Evolutionary conservation across 495 filamentous ascomycete species (phyloP), one percentile per base, ranked within the genome.

Genomic region (Peziza echinospora): DNA sequence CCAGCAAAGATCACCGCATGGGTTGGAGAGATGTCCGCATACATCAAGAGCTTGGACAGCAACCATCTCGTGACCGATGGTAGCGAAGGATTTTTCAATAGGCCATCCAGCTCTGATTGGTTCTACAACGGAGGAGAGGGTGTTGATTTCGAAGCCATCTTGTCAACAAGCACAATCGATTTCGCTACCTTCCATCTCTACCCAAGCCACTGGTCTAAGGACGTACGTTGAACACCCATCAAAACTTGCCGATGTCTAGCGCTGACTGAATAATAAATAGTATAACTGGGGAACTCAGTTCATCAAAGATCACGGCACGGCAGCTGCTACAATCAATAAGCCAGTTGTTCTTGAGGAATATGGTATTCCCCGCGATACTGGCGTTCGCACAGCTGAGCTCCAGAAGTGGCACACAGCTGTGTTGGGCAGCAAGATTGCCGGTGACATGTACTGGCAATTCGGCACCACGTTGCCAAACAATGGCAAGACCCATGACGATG

Each of bases 11-110:
- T 82, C 46, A 73, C 66, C 39, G 62, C 71, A 21, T 84, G 78
- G 78, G 71, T 71, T 23, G 61, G 62, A n/a, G 64, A 65, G 16
- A 75, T 67, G 16, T 72, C 67, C 46, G 60, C 65, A 1, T 80
- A 76, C 51, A 73, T 82, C 63, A 78, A 80, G 60, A 62, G 57
- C 17, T 53, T 82, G 8, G 79, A 82, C 52, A 51, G 66, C 0
- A 61, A 67, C 28, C 79, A 82, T 55, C 71, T 82, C 65, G 74
- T 82, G n/a, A 73, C 72, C 0, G 64, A 75, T 42, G 77, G 79
- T 21, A 77, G 80, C 48, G 72, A 76, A 44, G 71, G 71, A 1
- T 69, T 65, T 1, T 30, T 65, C 0, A 51, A 60, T 6, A 60
- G 58, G 2, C 69, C 68, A 46, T 64, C 67, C 2, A 65, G 53